phyloP scores from a whole-genome alignment of 208 protist species.

The Crithidia mellificae region DNA sequence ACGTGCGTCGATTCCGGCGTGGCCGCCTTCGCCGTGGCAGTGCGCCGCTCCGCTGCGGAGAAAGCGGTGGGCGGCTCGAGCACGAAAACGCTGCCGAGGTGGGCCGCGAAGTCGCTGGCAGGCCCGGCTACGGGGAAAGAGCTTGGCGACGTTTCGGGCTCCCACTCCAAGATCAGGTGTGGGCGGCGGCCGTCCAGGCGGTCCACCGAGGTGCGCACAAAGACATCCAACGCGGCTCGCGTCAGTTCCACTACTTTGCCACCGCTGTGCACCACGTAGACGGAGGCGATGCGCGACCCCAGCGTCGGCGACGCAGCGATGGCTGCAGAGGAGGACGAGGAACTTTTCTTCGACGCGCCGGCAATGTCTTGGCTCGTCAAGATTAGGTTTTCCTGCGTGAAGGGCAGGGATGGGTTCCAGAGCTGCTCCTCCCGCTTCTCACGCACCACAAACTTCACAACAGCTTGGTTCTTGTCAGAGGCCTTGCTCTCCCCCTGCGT shows the following conservation, averaged over 20 bases:
- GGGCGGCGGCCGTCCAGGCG: slow-evolving; percentile 64
- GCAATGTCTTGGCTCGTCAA: neutral
- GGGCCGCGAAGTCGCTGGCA: slow-evolving; percentile 46
- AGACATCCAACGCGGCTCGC: slow-evolving; percentile 56
- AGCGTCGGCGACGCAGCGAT: slow-evolving; percentile 1
- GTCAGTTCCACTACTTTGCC: slow-evolving; percentile 69
- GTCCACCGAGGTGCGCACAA: slow-evolving; percentile 40
- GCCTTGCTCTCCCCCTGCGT: neutral
- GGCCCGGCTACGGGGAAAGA: slow-evolving; percentile 69
- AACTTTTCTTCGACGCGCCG: neutral
- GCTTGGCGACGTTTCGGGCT: slow-evolving; percentile 40
- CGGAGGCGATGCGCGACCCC: slow-evolving; percentile 25
- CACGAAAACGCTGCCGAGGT: slow-evolving; percentile 50
- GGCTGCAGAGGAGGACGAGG: neutral
- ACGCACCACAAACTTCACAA: slow-evolving; percentile 66
- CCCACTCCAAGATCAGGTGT: slow-evolving; percentile 64
- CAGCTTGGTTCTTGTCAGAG: slow-evolving; percentile 31
- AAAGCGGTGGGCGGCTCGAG: slow-evolving; percentile 31
- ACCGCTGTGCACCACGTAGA: slow-evolving; percentile 68
- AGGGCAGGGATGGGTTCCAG: slow-evolving; percentile 37
- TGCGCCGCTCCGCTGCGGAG: slow-evolving; percentile 43
- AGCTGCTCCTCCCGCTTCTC: slow-evolving; percentile 16
- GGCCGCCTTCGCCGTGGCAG: slow-evolving; percentile 17
- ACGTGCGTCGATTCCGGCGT: slow-evolving; percentile 15
- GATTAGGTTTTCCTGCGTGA: slow-evolving; percentile 3